Evolutionary conservation across 345 rosid genomes (phyloP).

Genomic region (Draba incana): DNA sequence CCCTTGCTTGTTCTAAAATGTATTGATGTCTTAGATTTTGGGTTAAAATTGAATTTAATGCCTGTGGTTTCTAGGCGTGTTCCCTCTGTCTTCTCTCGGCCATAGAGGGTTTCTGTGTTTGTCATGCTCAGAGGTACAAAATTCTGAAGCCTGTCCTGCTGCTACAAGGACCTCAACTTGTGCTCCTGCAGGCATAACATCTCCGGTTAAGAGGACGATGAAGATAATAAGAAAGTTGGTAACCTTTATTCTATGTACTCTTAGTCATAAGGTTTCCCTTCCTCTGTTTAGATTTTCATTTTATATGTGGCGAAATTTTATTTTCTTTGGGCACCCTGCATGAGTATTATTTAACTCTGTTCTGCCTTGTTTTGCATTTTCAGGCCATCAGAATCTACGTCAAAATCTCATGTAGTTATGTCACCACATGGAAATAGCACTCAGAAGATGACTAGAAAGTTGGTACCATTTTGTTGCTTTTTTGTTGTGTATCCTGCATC

Average conservation of each 20-base stretch:
- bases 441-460: conserved; percentile 51
- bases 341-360: conserved; percentile 19
- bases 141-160: conserved; percentile 44
- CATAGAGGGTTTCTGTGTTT: conserved; percentile 77
- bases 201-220: conserved; percentile 52
- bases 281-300: conserved; percentile 26
- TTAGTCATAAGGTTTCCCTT: too few species aligned
- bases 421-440: conserved; percentile 46
- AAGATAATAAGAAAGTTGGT: conserved; percentile 57
- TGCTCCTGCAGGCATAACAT: too few species aligned
- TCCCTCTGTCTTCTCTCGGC: conserved; percentile 65
- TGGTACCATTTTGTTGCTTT: conserved; percentile 43
- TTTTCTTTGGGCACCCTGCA: conserved; percentile 21
- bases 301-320: conserved; percentile 7
- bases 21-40: conserved; percentile 7
- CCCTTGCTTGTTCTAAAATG: conserved; percentile 19
- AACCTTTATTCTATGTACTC: conserved; percentile 36
- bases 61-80: conserved; percentile 53
- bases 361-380: conserved; percentile 30
- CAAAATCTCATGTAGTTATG: conserved; percentile 28
- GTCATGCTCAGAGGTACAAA: conserved; percentile 63
- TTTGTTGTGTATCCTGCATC: conserved; percentile 23
- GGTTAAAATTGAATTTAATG: conserved; percentile 27
- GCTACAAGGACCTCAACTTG: conserved; percentile 43
- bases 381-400: conserved; percentile 47